Base-by-base conservation (phyloP, 495 filamentous ascomycete genomes). In the Penicillium samsonianum region DNA sequence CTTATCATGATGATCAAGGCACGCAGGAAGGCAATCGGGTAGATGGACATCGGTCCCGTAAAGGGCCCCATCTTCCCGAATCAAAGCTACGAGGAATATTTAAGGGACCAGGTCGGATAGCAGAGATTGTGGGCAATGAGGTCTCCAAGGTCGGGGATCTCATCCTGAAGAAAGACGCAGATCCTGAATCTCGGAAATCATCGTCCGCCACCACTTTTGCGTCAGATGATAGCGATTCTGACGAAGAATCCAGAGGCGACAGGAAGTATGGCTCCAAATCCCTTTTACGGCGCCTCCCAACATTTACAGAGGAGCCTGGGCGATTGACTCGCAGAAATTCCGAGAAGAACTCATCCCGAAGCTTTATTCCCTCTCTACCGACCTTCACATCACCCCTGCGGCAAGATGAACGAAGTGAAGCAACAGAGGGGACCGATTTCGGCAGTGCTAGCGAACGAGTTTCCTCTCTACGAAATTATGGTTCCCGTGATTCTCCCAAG, bases 91-190 rank as follows among this genome's bases (percentile, higher is more conserved):
- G 75, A 38, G 80, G 80, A 8, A 76, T 85, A 16, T 74, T 85
- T 57, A 85, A 85, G 67, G 77, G 78, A 5, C 71, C 69, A 7
- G 75, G 79, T 12, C 74, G 79, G 50, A 79, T 84, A 58, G 80
- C 79, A 16, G 79, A 78, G 42, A 70, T 76, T 17, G 78, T 82
- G n/a, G 80, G 77, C 9, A 82, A 78, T 57, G 82, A 84, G 58
- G 82, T 86, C 1, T 77, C 79, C 0, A 80, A 78, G 65, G 79
- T 86, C 51, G 81, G 83, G 23, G 81, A 84, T 55, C 67, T 80
- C 33, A 73, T 87, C 7, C 65, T 73, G 55, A 84, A 82, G 56
- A 84, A 84, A 44, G 78, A 78, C 38, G 45, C 58, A 22, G 53
- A 46, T 31, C 53, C 62, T 5, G 67, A 69, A 49, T 72, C 77